Percentiles rank a stretch among this genome's conserved stretches.
Evolutionary conservation across 2,329 filamentous ascomycete genomes (phyloP).

Genomic region (Phyllosticta paracitricarpa): DNA sequence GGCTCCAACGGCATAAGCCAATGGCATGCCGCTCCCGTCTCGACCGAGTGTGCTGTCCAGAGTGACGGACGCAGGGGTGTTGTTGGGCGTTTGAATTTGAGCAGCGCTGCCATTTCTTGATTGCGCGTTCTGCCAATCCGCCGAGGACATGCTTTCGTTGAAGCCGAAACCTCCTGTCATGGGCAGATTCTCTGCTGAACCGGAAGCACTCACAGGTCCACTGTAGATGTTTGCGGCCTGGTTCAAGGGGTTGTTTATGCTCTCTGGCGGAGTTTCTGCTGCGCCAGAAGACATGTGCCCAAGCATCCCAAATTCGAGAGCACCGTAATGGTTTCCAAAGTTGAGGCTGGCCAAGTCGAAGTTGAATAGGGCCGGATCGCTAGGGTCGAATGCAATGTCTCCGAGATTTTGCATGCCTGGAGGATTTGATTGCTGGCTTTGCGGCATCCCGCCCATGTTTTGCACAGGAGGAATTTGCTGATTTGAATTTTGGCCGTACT

Average conservation of each 20-base stretch:
- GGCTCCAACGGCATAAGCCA: conserved; percentile 54
- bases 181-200: conserved; percentile 6
- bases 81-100: conserved; percentile 33
- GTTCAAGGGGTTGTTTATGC: conserved; percentile 33
- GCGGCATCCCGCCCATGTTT: conserved; percentile 39
- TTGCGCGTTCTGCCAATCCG: conserved; percentile 29
- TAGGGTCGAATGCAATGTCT: conserved; percentile 68
- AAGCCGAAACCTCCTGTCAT: conserved; percentile 6
- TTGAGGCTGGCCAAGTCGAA: conserved; percentile 91
- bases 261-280: conserved; percentile 65
- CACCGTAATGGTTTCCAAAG: conserved; percentile 93
- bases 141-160: conserved; percentile 14
- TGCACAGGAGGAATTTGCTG: conserved; percentile 39
- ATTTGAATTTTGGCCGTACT: conserved; percentile 49
- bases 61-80: conserved; percentile 28
- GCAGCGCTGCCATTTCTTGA: conserved; percentile 33
- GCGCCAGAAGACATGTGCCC: conserved; percentile 92
- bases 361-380: conserved; percentile 87
- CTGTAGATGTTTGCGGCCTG: conserved; percentile 27
- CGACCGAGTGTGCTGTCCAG: conserved; percentile 22
- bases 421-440: conserved; percentile 29
- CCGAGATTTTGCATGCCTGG: conserved; percentile 38
- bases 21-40: conserved; percentile 34
- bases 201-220: conserved; percentile 25
- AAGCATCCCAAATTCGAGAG: conserved; percentile 90